Percentiles rank a stretch among this genome's conserved stretches.
Evolutionary conservation across 148 eudicot genomes (phyloP).

Genomic region (Cornus suecica): DNA sequence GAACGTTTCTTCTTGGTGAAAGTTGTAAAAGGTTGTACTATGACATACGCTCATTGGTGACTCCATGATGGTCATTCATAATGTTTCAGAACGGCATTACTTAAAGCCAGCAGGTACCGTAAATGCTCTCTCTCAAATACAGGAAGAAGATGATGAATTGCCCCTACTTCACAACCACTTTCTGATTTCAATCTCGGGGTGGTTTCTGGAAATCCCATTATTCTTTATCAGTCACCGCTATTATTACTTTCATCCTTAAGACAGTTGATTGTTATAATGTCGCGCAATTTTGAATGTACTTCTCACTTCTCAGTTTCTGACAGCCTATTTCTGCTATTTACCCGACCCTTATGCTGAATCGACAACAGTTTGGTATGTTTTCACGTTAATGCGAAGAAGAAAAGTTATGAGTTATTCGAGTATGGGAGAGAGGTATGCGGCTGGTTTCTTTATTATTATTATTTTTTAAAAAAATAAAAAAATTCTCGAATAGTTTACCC

Average conservation of each 20-base stretch:
- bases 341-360: not conserved
- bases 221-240: not conserved
- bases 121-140: not conserved
- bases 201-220: not conserved
- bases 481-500: too few species aligned
- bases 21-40: not conserved
- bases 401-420: not conserved
- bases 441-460: not conserved
- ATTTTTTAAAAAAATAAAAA: too few species aligned
- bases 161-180: not conserved
- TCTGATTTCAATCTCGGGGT: not conserved
- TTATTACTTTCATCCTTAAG: not conserved
- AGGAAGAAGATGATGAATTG: not conserved
- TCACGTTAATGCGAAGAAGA: not conserved
- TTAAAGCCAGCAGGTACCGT: not conserved
- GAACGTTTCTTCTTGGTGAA: not conserved
- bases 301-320: too few species aligned
- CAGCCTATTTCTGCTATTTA: not conserved
- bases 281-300: not conserved
- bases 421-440: not conserved
- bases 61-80: not conserved
- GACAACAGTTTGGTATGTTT: not conserved
- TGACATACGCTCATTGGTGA: too few species aligned
- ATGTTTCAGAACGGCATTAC: not conserved
- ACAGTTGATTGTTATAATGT: conserved; percentile 1